Percentiles rank a stretch among this genome's conserved stretches.
phyloP scores from a whole-genome alignment of 2,329 filamentous ascomycete genomes.

The Ceratocystis harringtonii region DNA sequence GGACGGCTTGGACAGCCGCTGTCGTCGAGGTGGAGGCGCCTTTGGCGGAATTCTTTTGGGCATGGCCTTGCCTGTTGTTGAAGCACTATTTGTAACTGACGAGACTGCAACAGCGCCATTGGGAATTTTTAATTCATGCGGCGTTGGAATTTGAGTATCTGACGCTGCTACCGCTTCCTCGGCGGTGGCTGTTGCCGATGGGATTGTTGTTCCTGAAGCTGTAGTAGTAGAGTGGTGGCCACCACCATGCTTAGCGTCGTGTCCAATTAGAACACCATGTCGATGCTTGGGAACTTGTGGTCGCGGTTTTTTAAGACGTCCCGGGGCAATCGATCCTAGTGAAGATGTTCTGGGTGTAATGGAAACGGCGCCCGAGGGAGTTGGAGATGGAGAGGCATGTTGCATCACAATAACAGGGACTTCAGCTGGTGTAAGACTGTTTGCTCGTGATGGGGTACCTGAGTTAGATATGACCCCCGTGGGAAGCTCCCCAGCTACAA shows the following conservation, averaged over 20 bases:
- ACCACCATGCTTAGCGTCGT: slow-evolving; percentile 17
- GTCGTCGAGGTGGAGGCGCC: slow-evolving; percentile 33
- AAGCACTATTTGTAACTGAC: neutral
- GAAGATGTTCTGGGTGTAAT: neutral
- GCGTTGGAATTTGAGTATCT: neutral
- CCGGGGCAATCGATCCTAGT: neutral
- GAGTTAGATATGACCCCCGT: slow-evolving; percentile 4
- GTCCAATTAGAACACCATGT: slow-evolving; percentile 35
- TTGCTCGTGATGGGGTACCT: neutral
- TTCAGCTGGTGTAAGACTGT: slow-evolving; percentile 8
- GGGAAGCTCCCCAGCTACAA: slow-evolving; percentile 15
- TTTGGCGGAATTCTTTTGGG: slow-evolving; percentile 32
- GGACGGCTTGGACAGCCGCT: slow-evolving; percentile 24
- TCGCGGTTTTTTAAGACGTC: slow-evolving; percentile 31
- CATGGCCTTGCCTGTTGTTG: neutral
- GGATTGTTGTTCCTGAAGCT: neutral
- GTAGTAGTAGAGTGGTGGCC: neutral
- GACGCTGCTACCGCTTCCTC: neutral
- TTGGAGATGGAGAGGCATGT: neutral
- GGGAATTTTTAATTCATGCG: neutral
- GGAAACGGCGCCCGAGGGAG: slow-evolving; percentile 1
- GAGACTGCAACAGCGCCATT: neutral
- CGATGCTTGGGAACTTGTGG: slow-evolving; percentile 43
- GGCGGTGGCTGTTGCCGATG: neutral
- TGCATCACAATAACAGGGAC: neutral